Evolutionary conservation across 192 early-diverging fungal species (phyloP).

Genomic region (Rhizophagus sp.): DNA sequence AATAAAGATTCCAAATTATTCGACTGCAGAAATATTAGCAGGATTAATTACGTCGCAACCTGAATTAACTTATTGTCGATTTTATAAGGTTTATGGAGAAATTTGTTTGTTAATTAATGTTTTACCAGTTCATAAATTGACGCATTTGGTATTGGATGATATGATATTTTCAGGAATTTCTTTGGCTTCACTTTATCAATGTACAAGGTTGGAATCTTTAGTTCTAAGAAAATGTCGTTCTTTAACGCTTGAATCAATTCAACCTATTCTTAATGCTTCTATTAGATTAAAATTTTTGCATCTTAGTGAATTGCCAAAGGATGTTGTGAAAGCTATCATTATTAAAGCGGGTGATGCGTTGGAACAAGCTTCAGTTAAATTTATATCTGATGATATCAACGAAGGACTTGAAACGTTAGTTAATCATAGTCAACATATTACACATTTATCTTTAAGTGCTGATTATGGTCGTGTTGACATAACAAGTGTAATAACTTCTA

Average conservation of each 20-base stretch:
- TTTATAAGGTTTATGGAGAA: conserved; percentile 4
- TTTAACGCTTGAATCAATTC: not conserved
- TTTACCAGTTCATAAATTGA: not conserved
- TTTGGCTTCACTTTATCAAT: not conserved
- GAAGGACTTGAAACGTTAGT: not conserved
- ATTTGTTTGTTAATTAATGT: not conserved
- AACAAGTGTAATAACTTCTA: not conserved
- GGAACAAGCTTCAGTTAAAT: not conserved
- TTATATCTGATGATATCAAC: not conserved
- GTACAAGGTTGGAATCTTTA: not conserved
- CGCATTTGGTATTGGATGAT: not conserved
- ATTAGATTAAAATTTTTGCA: not conserved
- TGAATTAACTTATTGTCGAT: conserved; percentile 1
- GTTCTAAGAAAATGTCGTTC: not conserved
- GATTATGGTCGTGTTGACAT: not conserved
- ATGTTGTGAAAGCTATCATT: not conserved
- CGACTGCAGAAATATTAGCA: not conserved
- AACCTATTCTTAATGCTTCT: not conserved
- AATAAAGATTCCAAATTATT: not conserved
- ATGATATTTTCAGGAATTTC: not conserved
- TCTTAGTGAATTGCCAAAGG: not conserved
- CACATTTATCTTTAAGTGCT: not conserved
- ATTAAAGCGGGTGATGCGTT: not conserved
- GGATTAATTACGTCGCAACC: not conserved
- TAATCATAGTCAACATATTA: not conserved